Evolutionary conservation across 1,139 yeast species (phyloP).

Genomic region (Suhomyces bokatorum): DNA sequence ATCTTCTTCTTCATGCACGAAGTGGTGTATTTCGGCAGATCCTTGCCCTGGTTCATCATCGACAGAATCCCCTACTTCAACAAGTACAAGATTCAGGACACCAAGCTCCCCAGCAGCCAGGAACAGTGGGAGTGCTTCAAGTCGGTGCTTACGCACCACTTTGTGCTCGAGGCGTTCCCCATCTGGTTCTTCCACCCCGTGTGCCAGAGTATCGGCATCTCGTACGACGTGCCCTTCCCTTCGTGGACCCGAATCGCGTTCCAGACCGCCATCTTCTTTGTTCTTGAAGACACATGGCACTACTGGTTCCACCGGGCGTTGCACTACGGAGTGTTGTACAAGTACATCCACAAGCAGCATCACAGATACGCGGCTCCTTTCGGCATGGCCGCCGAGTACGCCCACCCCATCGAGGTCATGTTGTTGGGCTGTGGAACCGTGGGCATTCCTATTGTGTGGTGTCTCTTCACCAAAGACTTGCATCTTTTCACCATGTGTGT

Average conservation of each 20-base stretch:
- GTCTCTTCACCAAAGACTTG: constrained; percentile 36
- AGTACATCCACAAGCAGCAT: constrained; percentile 50
- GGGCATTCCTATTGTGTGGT: constrained; percentile 47
- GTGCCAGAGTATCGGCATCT: constrained; percentile 41
- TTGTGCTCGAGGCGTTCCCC: constrained; percentile 48
- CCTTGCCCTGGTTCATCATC: constrained; percentile 48
- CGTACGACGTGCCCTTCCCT: constrained; percentile 44
- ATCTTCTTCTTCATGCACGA: constrained; percentile 46
- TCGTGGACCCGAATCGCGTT: constrained; percentile 26
- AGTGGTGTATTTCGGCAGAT: constrained; percentile 45
- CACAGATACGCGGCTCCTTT: constrained; percentile 53
- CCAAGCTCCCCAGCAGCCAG: constrained; percentile 39
- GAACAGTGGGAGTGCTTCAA: constrained; percentile 54
- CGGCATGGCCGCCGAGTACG: constrained; percentile 51
- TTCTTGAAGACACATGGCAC: constrained; percentile 50
- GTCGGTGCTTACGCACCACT: constrained; percentile 45
- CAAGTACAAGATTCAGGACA: constrained; percentile 45
- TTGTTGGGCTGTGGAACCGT: constrained; percentile 50
- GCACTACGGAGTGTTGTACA: constrained; percentile 48
- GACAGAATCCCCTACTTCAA: constrained; percentile 45
- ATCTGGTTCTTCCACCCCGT: constrained; percentile 52
- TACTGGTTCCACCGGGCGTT: constrained; percentile 49
- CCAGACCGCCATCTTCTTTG: constrained; percentile 42
- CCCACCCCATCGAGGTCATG: constrained; percentile 49
- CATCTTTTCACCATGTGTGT: constrained; percentile 46